Conservation (phyloP, 73 alveolate species). For the Tetrahymena elliotti region DNA sequence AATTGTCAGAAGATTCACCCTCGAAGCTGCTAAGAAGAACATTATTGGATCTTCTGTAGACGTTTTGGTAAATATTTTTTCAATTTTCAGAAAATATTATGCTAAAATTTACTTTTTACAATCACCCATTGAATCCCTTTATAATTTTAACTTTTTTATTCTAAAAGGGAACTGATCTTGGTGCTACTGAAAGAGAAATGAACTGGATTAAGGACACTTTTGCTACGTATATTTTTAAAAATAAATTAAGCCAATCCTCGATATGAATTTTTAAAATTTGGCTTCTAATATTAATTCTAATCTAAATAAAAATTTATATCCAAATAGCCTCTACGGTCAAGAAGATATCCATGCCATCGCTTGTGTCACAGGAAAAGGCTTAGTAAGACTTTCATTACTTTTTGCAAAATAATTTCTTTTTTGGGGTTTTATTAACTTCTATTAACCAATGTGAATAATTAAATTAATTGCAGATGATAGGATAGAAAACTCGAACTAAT, state of each 20-base stretch:
- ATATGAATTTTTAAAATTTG: background rate
- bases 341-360: constrained; percentile 65
- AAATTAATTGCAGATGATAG: constrained; percentile 71
- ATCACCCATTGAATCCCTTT: background rate
- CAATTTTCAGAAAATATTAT: background rate
- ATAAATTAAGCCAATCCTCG: background rate
- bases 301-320: background rate
- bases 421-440: background rate
- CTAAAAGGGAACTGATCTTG: constrained; percentile 74
- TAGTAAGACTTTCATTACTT: background rate
- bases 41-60: constrained; percentile 70
- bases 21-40: constrained; percentile 73
- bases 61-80: background rate
- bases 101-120: background rate
- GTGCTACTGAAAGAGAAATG: constrained; percentile 79
- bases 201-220: constrained; percentile 86
- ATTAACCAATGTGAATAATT: constrained; percentile 44
- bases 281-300: background rate
- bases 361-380: constrained; percentile 74
- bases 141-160: background rate
- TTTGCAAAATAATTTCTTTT: background rate
- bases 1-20: constrained; percentile 69
- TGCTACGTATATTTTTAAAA: background rate
- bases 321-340: constrained; percentile 38
- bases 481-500: constrained; percentile 76